A percentile compares a stretch with the other conserved stretches of the same genome.
These are phyloP conservation scores for Colletotrichum cereale DNA, from an alignment of 2,329 filamentous ascomycete genomes.

Conservation along the genomic window DNA sequence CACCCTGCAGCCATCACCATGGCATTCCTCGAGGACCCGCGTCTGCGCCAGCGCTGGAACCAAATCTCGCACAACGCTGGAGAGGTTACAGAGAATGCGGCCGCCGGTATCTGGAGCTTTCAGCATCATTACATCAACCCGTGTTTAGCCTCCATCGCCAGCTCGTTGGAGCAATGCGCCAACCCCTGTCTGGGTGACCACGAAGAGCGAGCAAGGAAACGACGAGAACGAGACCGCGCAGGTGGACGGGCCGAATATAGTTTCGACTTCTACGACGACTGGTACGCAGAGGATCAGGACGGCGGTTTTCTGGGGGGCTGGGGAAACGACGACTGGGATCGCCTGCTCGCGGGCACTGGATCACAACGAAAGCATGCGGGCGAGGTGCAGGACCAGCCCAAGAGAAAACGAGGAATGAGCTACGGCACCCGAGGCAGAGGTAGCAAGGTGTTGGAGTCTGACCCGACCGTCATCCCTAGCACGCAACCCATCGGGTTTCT, in stretches of 20 bases:
- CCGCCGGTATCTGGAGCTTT: constrained; percentile 90
- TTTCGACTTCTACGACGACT: constrained; percentile 99
- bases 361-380: constrained; percentile 53
- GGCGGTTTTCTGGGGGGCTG: constrained; percentile 75
- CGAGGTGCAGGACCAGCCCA: constrained; percentile 72
- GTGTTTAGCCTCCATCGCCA: constrained; percentile 77
- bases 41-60: constrained; percentile 93
- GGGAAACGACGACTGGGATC: constrained; percentile 87
- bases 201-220: constrained; percentile 79
- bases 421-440: constrained; percentile 77
- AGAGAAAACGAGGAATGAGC: constrained; percentile 85
- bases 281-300: constrained; percentile 74
- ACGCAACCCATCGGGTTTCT: constrained; percentile 89
- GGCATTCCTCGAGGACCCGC: constrained; percentile 81
- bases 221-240: constrained; percentile 71
- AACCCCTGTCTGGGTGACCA: constrained; percentile 77
- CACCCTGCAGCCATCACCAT: constrained; percentile 50
- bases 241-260: constrained; percentile 80
- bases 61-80: constrained; percentile 93
- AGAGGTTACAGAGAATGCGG: constrained; percentile 90
- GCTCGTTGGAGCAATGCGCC: constrained; percentile 79
- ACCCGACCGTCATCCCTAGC: constrained; percentile 91
- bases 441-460: constrained; percentile 66
- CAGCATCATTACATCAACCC: constrained; percentile 87
- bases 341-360: constrained; percentile 79